These are phyloP conservation scores for Ziziphus jujuba DNA, from an alignment of 306 rosid species.

Conservation along the genomic window DNA sequence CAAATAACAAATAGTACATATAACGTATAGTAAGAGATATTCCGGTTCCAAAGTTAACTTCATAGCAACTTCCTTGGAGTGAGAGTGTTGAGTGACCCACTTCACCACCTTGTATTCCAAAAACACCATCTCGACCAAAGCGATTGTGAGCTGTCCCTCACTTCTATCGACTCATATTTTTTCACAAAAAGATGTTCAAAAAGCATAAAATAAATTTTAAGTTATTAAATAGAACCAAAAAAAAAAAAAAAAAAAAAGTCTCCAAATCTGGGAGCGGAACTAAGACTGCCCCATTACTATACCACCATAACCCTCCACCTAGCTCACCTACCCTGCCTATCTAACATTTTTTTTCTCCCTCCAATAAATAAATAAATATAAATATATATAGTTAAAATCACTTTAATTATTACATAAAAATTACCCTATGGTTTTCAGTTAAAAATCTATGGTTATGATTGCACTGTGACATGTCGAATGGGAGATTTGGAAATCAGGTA, in stretches of 20 bases:
- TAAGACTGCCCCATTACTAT: background rate
- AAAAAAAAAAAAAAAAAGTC: background rate
- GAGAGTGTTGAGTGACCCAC: background rate
- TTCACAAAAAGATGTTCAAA: background rate
- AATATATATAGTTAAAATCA: background rate
- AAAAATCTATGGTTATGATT: background rate
- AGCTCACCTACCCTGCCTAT: slow-evolving; percentile 8
- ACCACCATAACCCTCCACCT: background rate
- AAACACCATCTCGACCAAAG: slow-evolving; percentile 11
- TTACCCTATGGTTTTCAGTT: too few species aligned
- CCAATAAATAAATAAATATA: background rate
- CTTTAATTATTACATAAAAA: background rate
- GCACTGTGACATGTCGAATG: slow-evolving; percentile 12
- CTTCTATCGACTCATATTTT: slow-evolving; percentile 22
- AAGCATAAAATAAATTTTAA: background rate
- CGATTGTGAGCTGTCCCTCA: slow-evolving; percentile 33
- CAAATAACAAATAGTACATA: background rate
- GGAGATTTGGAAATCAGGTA: slow-evolving; percentile 42
- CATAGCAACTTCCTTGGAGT: background rate
- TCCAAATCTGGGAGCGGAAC: slow-evolving; percentile 31
- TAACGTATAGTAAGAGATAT: background rate
- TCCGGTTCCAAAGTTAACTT: background rate
- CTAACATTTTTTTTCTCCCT: background rate
- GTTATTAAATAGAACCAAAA: too few species aligned
- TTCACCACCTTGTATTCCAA: background rate